phyloP scores from a whole-genome alignment of 2,329 filamentous ascomycete genomes.

The Domatiomyces globalis region DNA sequence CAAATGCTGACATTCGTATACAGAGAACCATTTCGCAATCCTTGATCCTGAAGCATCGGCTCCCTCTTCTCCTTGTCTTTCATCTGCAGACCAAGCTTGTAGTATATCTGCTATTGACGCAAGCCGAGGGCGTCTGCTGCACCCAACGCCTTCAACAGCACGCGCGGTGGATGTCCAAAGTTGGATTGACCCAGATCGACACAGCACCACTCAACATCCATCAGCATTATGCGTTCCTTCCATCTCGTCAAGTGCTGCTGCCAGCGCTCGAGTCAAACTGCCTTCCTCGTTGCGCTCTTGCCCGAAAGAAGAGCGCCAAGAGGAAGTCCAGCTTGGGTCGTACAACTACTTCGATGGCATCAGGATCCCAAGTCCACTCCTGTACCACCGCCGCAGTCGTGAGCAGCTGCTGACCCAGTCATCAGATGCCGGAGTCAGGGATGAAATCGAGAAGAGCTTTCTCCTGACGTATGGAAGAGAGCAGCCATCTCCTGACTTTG shows the following conservation, averaged over 20 bases:
- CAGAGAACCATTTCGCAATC: conserved; percentile 4
- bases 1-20: background rate
- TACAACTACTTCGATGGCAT: conserved; percentile 2
- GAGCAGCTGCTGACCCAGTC: background rate
- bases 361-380: conserved; percentile 12
- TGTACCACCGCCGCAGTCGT: conserved; percentile 8
- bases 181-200: background rate
- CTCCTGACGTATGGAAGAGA: too few species aligned
- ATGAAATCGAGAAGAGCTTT: background rate
- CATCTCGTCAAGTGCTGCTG: background rate
- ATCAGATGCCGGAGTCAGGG: background rate
- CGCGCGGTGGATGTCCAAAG: background rate
- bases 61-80: background rate
- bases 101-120: too few species aligned
- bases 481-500: background rate
- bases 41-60: conserved; percentile 2
- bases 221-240: background rate
- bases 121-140: background rate
- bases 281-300: background rate
- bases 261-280: background rate
- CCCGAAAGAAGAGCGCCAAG: background rate
- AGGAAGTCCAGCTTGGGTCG: background rate
- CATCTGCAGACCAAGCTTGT: background rate
- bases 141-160: background rate
- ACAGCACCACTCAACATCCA: background rate